phyloP scores from a whole-genome alignment of 768 basidiomycete genomes.

The Leccinum subgranulosum region DNA sequence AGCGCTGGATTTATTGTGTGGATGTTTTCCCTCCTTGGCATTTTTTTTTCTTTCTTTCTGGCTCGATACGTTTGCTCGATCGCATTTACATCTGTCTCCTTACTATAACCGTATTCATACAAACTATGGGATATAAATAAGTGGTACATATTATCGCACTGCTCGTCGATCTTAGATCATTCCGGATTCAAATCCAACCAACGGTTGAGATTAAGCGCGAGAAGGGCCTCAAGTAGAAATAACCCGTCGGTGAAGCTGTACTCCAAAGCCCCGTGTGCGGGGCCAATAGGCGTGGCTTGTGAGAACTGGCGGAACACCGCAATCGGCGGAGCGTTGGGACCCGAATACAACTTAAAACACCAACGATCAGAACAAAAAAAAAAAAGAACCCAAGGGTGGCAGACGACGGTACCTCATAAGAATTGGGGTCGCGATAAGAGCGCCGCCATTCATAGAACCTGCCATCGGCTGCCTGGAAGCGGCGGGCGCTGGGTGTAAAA shows the following conservation, averaged over 20 bases:
- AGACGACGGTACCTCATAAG: conserved; percentile 55
- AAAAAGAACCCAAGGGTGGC: background rate
- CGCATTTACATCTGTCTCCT: conserved; percentile 20
- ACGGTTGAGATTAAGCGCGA: conserved; percentile 69
- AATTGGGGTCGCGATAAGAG: conserved; percentile 41
- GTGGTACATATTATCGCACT: conserved; percentile 13
- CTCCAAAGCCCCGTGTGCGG: conserved; percentile 58
- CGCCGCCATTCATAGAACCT: conserved; percentile 66
- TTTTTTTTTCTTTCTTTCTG: conserved; percentile 2
- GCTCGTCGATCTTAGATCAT: conserved; percentile 19
- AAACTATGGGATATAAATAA: conserved; percentile 34
- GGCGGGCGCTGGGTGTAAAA: conserved; percentile 46
- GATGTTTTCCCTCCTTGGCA: conserved; percentile 10
- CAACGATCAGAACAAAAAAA: conserved; percentile 4
- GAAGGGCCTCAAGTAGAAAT: conserved; percentile 59
- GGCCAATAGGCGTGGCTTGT: conserved; percentile 57
- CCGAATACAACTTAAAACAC: conserved; percentile 45
- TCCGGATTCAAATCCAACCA: conserved; percentile 63
- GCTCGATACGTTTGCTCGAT: conserved; percentile 12
- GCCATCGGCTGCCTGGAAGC: conserved; percentile 56
- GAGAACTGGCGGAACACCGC: conserved; percentile 56
- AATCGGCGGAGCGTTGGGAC: conserved; percentile 45
- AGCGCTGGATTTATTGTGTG: conserved; percentile 27
- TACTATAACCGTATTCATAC: conserved; percentile 32
- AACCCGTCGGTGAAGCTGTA: conserved; percentile 61